These are phyloP conservation scores for Selenicereus undatus DNA, from an alignment of 148 eudicot genomes.

Conservation along the genomic window DNA sequence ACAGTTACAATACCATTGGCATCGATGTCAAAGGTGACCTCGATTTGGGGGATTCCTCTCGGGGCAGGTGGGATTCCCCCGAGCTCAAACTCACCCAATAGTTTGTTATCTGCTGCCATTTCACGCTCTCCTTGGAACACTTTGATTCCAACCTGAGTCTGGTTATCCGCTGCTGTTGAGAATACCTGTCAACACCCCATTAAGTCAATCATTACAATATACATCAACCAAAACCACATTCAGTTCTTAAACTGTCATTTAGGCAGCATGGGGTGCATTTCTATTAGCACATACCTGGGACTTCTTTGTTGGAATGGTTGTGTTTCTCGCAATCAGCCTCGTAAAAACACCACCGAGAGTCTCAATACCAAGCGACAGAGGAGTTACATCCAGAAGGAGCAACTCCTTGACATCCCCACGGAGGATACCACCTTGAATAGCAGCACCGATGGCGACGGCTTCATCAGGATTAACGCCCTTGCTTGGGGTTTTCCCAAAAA, in stretches of 20 bases:
- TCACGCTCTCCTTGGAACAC: constrained; percentile 54
- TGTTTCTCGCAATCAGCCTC: constrained; percentile 41
- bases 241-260: background rate
- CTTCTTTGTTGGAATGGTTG: constrained; percentile 46
- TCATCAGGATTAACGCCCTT: constrained; percentile 50
- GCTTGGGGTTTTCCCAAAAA: constrained; percentile 41
- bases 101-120: constrained; percentile 48
- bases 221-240: background rate
- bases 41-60: constrained; percentile 48
- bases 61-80: constrained; percentile 50
- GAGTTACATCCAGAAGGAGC: constrained; percentile 41
- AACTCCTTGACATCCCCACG: constrained; percentile 46
- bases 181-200: constrained; percentile 28
- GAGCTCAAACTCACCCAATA: constrained; percentile 46
- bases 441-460: constrained; percentile 52
- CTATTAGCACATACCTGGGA: constrained; percentile 25
- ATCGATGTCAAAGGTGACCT: constrained; percentile 51
- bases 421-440: constrained; percentile 44
- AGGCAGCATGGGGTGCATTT: background rate
- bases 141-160: constrained; percentile 45
- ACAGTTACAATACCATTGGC: constrained; percentile 53
- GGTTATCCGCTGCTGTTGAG: constrained; percentile 56
- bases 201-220: background rate
- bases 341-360: constrained; percentile 45
- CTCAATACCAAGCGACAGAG: constrained; percentile 51